Evolutionary conservation across 2,329 filamentous ascomycete genomes (phyloP).

Genomic region (Colletotrichum liaoningense): DNA sequence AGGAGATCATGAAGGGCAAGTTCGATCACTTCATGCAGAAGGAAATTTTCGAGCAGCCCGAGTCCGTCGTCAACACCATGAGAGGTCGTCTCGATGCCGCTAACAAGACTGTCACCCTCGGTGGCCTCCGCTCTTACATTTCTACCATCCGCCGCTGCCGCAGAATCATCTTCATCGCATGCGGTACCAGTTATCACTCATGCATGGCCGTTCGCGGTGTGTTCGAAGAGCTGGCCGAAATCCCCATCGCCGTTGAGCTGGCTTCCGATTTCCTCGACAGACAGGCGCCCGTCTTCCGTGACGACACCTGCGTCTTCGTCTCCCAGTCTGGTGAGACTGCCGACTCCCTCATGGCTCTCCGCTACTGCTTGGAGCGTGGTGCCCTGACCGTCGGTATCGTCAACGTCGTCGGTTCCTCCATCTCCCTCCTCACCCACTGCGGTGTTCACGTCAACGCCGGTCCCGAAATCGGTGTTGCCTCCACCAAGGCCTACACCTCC

Average conservation of each 20-base stretch:
- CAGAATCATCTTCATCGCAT: conserved; percentile 98
- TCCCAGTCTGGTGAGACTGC: conserved; percentile 99
- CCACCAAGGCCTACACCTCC: conserved; percentile 98
- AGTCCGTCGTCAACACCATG: conserved; percentile 99
- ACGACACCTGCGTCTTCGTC: conserved; percentile 98
- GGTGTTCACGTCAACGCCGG: conserved; percentile 99
- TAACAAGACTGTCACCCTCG: conserved; percentile 95
- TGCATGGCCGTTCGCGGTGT: conserved; percentile 99
- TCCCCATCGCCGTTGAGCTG: conserved; percentile 95
- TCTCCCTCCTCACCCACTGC: conserved; percentile 98
- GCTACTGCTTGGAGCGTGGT: conserved; percentile 97
- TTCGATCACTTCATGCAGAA: conserved; percentile 99
- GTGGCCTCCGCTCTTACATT: conserved; percentile 96
- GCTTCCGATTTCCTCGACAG: conserved; percentile 98
- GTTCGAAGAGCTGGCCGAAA: conserved; percentile 98
- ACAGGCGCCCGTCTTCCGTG: conserved; percentile 97
- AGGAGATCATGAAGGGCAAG: conserved; percentile 99
- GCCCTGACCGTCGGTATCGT: conserved; percentile 98
- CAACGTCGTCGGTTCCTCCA: conserved; percentile 98
- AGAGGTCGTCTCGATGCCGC: conserved; percentile 94
- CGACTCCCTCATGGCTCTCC: conserved; percentile 95
- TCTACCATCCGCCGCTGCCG: conserved; percentile 95
- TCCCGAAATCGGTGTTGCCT: conserved; percentile 98
- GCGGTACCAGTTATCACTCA: conserved; percentile 97
- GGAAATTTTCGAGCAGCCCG: conserved; percentile 99